A percentile compares a stretch with the other conserved stretches of the same genome.
Evolutionary conservation across 768 basidiomycete species (phyloP).

Genomic region (Lentinula sp.): DNA sequence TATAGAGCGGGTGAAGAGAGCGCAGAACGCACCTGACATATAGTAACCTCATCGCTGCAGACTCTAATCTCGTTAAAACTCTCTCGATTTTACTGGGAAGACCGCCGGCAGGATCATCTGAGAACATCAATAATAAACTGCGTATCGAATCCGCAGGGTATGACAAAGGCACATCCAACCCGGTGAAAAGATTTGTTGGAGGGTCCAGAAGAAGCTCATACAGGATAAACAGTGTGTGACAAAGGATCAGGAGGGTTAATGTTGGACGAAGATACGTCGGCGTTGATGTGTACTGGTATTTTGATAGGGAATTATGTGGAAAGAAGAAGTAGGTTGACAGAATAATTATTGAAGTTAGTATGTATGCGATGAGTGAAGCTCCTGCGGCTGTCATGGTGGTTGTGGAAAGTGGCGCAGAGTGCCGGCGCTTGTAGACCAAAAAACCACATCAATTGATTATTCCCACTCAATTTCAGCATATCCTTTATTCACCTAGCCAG

Average conservation of each 20-base stretch:
- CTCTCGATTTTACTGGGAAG: conserved; percentile 44
- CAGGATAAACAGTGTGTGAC: conserved; percentile 47
- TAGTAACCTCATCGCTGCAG: conserved; percentile 48
- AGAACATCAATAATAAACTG: conserved; percentile 33
- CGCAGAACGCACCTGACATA: conserved; percentile 48
- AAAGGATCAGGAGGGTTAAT: conserved; percentile 34
- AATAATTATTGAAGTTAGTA: background rate
- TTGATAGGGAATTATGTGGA: background rate
- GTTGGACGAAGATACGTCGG: conserved; percentile 10
- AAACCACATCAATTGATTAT: too few species aligned
- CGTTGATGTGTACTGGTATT: background rate
- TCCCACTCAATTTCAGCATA: too few species aligned
- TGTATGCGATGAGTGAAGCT: conserved; percentile 1
- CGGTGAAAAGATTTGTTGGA: conserved; percentile 59
- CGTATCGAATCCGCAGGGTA: conserved; percentile 48
- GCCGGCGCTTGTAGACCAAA: background rate
- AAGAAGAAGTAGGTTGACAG: conserved; percentile 1
- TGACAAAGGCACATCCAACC: conserved; percentile 49
- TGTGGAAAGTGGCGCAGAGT: too few species aligned
- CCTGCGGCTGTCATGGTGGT: background rate
- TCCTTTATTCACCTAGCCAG: too few species aligned
- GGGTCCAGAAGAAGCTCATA: conserved; percentile 38
- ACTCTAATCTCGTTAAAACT: conserved; percentile 49
- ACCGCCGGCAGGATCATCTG: conserved; percentile 26
- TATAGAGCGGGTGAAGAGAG: too few species aligned